Base-by-base conservation (phyloP, 495 filamentous ascomycete genomes). In the Cenococcum geophilum region DNA sequence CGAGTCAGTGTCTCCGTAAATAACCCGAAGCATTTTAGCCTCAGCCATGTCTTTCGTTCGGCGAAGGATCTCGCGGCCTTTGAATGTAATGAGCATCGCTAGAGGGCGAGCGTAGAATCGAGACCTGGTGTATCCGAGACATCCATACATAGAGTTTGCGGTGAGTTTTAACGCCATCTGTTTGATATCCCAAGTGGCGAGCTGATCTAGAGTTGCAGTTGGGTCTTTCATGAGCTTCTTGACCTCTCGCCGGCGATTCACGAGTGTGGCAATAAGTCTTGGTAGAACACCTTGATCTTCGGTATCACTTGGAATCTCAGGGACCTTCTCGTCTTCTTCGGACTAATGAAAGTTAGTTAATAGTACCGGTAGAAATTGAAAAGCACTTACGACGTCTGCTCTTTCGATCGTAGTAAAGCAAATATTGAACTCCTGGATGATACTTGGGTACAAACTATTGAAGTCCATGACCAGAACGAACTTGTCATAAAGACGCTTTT, bases 81-180 rank as follows among this genome's bases (percentile, higher is more conserved):
- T 97, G 76, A 84, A 95, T 9, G 93, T 98, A 4, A 90, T 97
- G 68, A 98, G 89, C 76, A 96, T 89, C 35, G 93, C 93, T 32
- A 98, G 79, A 6, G 93, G 93, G 35, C 93, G 83, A 57, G 93
- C 93, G 70, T 97, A 97, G 78, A 98, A 98, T 40, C 93, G 87
- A 61, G 92, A 97, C 67, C 88, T 90, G 0, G 88, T 90, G 73
- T 97, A 98, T 65, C 93, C 93, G 68, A 98, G 76, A 81, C 93
- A 98, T 58, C 93, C 93, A 74, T 98, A 98, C 93, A 98, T 98
- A 63, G 95, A 97, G 76, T 98, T 98, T 59, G 93, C 93, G 18
- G 93, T 98, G 50, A 97, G 81, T 76, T 98, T 98, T 64, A 98
- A 80, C 34, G 93, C 93, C 70, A 95, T 78, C 73, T 98, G 93